Percentiles rank a stretch among this genome's conserved stretches.
These are phyloP conservation scores for Kwoniella pini DNA, from an alignment of 768 basidiomycete genomes.

Conservation along the genomic window DNA sequence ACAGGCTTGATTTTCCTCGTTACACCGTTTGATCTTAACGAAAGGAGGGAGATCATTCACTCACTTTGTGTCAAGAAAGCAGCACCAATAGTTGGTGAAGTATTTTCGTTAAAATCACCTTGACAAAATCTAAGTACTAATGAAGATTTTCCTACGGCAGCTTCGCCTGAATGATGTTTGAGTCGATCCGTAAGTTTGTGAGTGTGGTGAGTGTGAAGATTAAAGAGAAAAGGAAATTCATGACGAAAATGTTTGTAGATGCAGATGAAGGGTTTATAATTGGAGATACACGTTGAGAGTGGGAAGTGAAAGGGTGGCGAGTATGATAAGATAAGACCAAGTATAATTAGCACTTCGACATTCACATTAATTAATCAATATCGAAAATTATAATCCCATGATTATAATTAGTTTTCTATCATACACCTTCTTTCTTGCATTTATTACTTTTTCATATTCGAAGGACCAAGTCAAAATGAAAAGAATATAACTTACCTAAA, in stretches of 20 bases:
- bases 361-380: no score
- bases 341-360: no score
- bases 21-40: no score
- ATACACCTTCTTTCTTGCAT: neutral
- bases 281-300: no score
- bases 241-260: neutral
- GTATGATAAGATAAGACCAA: no score
- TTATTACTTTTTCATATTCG: no score
- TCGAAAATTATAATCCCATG: no score
- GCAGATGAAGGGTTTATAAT: no score
- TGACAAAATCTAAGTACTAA: constrained; percentile 95
- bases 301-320: no score
- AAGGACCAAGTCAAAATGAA: no score
- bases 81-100: constrained; percentile 97
- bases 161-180: constrained; percentile 68
- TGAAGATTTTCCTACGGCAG: constrained; percentile 98
- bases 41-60: constrained; percentile 20
- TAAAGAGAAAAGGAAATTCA: neutral
- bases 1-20: no score
- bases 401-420: no score
- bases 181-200: neutral
- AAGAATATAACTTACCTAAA: constrained; percentile 64
- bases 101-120: constrained; percentile 98
- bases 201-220: neutral
- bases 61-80: constrained; percentile 63